Base-by-base conservation (phyloP, 2,329 filamentous ascomycete species). In the Fusarium subglutinans region DNA sequence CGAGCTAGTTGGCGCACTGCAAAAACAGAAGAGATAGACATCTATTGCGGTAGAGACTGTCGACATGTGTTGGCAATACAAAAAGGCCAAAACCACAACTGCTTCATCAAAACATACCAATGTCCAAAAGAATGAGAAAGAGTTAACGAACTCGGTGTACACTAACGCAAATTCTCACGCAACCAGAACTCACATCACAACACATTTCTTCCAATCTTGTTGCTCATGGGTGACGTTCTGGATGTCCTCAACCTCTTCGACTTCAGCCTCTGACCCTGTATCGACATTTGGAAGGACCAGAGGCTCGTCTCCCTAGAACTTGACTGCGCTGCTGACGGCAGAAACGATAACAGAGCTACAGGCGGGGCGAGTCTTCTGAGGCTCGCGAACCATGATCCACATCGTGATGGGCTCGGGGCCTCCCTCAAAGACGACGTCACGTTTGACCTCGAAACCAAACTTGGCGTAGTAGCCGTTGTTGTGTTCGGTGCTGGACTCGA, bases 311-410 rank as follows among this genome's bases (percentile, higher is more conserved):
- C 66, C 73, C 64, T 76, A 78, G 71, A 78, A 77, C 51, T 66
- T 77, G 35, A 78, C 72, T 22, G 70, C 63, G 40, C 72, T 73
- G 35, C 68, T 72, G 15, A 77, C 66, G 48, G 74, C 55, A 48
- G 75, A 69, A 40, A 78, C 53, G 53, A 78, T 47, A 38, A 74
- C 54, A 30, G 73, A 44, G 26, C 77, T 72, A 73, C 81, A 82
- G 47, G 60, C 57, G 50, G 66, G 72, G 62, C 80, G 78, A 62
- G 75, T 75, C 54, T 74, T 74, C 77, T 83, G 84, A 58, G 93
- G 92, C 85, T 95, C 92, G 69, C 93, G 87, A 59, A 96, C 91
- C 94, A 97, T 97, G 83, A 95, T 92, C 79, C 93, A 92, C 81
- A 96, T 84, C 66, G 86, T 86, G 56, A 95, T 87, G 35, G 91